Conservation (phyloP, 2,329 filamentous ascomycete species). For the Cladophialophora psammophila region DNA sequence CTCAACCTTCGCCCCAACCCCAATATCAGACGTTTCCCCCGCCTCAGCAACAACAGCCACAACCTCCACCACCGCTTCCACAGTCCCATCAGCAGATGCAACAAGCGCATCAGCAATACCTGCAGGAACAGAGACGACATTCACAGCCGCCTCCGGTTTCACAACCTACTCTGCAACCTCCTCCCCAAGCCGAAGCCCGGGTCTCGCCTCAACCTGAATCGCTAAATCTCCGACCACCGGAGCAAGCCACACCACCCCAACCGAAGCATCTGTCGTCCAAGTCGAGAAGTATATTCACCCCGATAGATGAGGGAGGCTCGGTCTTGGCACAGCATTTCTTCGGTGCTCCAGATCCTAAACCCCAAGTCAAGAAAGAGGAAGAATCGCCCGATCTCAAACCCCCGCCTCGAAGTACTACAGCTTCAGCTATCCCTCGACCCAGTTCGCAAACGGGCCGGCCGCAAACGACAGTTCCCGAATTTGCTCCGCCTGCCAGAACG, state of each 20-base stretch:
- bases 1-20: conserved; percentile 46
- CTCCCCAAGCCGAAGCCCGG: conserved; percentile 60
- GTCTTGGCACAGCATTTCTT: conserved; percentile 84
- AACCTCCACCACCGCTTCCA: conserved; percentile 53
- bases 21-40: conserved; percentile 53
- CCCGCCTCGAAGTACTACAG: conserved; percentile 55
- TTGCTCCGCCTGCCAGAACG: conserved; percentile 77
- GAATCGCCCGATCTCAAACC: conserved; percentile 65
- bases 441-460: conserved; percentile 58
- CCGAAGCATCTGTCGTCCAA: conserved; percentile 73
- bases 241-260: conserved; percentile 54
- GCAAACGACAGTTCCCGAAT: conserved; percentile 67
- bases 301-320: conserved; percentile 90
- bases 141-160: conserved; percentile 69
- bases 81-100: conserved; percentile 52
- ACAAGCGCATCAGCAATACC: conserved; percentile 71
- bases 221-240: conserved; percentile 43
- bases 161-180: conserved; percentile 64
- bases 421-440: conserved; percentile 45
- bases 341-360: conserved; percentile 62
- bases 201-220: conserved; percentile 49
- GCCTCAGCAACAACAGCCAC: conserved; percentile 51
- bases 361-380: conserved; percentile 53
- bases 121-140: conserved; percentile 77
- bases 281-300: conserved; percentile 93